Base-by-base conservation (phyloP, 176 grass and related monocot species). In the Aegilops speltoides region DNA sequence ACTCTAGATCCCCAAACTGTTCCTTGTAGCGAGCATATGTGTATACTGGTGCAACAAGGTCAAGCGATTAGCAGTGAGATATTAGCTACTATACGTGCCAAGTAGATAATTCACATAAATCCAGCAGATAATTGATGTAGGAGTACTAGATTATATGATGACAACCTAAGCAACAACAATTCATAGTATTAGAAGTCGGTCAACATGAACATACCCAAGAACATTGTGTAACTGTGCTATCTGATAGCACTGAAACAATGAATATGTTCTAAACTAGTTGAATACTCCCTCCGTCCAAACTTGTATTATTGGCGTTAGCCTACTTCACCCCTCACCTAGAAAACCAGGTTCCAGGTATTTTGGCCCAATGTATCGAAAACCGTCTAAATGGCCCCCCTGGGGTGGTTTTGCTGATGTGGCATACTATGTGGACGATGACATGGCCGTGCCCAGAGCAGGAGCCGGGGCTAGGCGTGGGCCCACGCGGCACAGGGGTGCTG, bases 21-120 rank as follows among this genome's bases (percentile, higher is more conserved):
- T 63, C 60, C 60, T 63, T n/a, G 60, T 11, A 23, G 60, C 20
- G n/a, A 69, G 52, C 52, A 56, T 82, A 20, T 56, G 52, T 56
- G 54, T 57, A 57, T 57, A 57, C 54, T 57, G 52, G 54, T 57
- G 67, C 14, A 73, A 83, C 10, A 82, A 57, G 26, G 65, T 52
- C 43, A 70, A 70, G 19, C 10, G 4, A 37, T 82, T 11, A 70
- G 65, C 45, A 82, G 3, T 57, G 43, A 3, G 6, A 69, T 22
- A 67, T 64, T 46, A 66, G 26, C 5, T 67, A 65, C 12, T 25
- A 52, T 28, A 65, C n/a, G 46, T 1, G 12, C 14, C 3, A 80
- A 66, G 61, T 66, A 82, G n/a, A n/a, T n/a, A 54, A 16, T 70
- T 69, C 64, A 69, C 65, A 69, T 37, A 81, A 79, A 81, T 66